phyloP scores from a whole-genome alignment of 179 eudicot genomes.

The Beta corolliflora region DNA sequence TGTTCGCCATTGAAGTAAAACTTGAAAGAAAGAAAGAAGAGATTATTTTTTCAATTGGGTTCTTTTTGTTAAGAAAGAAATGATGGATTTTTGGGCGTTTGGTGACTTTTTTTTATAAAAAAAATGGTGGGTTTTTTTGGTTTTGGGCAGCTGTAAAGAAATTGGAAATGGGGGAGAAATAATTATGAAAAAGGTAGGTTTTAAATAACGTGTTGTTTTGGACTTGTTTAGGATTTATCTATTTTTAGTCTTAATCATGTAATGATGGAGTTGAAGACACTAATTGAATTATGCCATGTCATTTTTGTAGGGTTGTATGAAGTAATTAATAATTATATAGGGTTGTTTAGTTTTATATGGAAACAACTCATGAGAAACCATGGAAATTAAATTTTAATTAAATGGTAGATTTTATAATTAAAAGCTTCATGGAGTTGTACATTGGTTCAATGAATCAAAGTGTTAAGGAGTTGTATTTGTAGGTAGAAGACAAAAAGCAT shows the following conservation, averaged over 20 bases:
- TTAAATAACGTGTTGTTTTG: constrained; percentile 17
- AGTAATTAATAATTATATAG: not conserved
- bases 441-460: constrained; percentile 7
- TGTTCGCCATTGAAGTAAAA: constrained; percentile 37
- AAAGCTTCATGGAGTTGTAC: not conserved
- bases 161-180: not conserved
- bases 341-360: too few species aligned
- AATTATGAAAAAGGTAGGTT: not conserved
- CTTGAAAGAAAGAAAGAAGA: not conserved
- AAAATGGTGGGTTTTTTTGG: not conserved
- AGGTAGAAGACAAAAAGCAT: not conserved
- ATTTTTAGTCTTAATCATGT: constrained; percentile 7
- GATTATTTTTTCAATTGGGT: not conserved
- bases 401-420: not conserved
- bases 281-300: not conserved
- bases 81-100: not conserved
- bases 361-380: not conserved
- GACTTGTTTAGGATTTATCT: constrained; percentile 23
- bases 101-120: not conserved
- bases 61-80: not conserved
- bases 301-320: not conserved
- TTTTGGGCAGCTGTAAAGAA: constrained; percentile 19
- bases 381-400: not conserved
- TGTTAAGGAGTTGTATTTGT: not conserved
- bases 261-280: not conserved